Percentiles rank a stretch among this genome's conserved stretches.
Evolutionary conservation across 306 rosid species (phyloP).

Genomic region (Cicer cuneatum): DNA sequence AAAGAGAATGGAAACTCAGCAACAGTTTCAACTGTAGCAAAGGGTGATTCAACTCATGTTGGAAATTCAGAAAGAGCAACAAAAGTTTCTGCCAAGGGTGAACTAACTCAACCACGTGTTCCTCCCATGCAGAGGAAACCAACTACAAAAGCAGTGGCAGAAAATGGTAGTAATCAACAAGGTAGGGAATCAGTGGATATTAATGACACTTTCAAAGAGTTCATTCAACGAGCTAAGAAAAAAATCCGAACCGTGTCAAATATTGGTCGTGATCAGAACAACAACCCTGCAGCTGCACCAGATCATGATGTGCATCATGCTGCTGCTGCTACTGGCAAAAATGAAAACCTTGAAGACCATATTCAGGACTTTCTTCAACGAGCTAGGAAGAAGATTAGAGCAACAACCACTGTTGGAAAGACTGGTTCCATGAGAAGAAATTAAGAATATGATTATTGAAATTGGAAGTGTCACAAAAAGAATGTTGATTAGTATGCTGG

Average conservation of each 20-base stretch:
- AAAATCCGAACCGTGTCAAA: slow-evolving; percentile 50
- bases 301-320: slow-evolving; percentile 34
- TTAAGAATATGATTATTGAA: slow-evolving; percentile 18
- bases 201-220: slow-evolving; percentile 52
- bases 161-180: slow-evolving; percentile 27
- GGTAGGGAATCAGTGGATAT: slow-evolving; percentile 38
- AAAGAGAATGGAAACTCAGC: slow-evolving; percentile 22
- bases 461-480: background rate
- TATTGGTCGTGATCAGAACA: slow-evolving; percentile 41
- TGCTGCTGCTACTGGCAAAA: slow-evolving; percentile 23
- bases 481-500: slow-evolving; percentile 14
- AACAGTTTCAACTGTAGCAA: slow-evolving; percentile 16
- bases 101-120: slow-evolving; percentile 33
- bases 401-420: slow-evolving; percentile 49
- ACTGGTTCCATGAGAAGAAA: slow-evolving; percentile 48
- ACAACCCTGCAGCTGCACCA: slow-evolving; percentile 25
- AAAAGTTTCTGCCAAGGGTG: slow-evolving; percentile 30
- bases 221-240: slow-evolving; percentile 43
- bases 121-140: slow-evolving; percentile 9
- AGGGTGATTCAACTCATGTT: slow-evolving; percentile 22
- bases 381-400: slow-evolving; percentile 54
- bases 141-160: background rate
- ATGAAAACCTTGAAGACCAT: slow-evolving; percentile 45
- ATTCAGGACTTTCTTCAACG: slow-evolving; percentile 56
- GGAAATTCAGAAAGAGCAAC: slow-evolving; percentile 35